Conservation (phyloP, 768 basidiomycete species). For the Leccinum broughii region DNA sequence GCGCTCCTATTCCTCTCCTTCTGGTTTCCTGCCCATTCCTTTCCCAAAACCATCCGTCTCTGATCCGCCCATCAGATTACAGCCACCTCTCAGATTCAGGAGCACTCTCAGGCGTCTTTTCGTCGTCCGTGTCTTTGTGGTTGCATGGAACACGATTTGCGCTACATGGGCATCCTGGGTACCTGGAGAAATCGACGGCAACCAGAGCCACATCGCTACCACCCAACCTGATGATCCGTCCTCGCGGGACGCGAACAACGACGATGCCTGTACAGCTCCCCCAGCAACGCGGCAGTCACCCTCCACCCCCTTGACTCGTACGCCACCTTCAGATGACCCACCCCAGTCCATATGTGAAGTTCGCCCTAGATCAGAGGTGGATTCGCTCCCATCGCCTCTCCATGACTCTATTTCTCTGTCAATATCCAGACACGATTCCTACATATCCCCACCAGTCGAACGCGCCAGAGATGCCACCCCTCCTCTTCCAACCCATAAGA, state of each 20-base stretch:
- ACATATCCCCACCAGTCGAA: conserved; percentile 20
- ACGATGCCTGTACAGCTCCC: conserved; percentile 21
- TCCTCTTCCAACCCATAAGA: conserved; percentile 49
- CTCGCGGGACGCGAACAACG: conserved; percentile 8
- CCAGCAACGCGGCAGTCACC: conserved; percentile 20
- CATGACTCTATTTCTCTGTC: conserved; percentile 12
- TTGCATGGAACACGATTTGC: conserved; percentile 70
- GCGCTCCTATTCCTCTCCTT: conserved; percentile 67
- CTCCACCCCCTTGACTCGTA: conserved; percentile 26
- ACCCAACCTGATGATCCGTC: conserved; percentile 11
- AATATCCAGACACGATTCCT: conserved; percentile 12
- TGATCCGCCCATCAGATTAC: conserved; percentile 38
- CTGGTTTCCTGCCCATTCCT: conserved; percentile 45
- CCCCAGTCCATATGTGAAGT: conserved; percentile 8
- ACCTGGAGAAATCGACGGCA: conserved; percentile 26
- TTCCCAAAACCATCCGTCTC: conserved; percentile 31
- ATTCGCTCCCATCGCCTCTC: conserved; percentile 22
- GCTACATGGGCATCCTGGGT: conserved; percentile 55
- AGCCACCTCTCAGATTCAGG: conserved; percentile 38
- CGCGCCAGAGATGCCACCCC: conserved; percentile 51
- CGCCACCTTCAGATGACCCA: conserved; percentile 22
- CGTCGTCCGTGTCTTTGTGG: conserved; percentile 67
- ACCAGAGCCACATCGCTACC: conserved; percentile 9
- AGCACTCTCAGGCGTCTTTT: conserved; percentile 58
- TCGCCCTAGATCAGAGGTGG: conserved; percentile 15